These are phyloP conservation scores for Lachnellula cervina DNA, from an alignment of 2,329 filamentous ascomycete genomes.

Conservation along the genomic window DNA sequence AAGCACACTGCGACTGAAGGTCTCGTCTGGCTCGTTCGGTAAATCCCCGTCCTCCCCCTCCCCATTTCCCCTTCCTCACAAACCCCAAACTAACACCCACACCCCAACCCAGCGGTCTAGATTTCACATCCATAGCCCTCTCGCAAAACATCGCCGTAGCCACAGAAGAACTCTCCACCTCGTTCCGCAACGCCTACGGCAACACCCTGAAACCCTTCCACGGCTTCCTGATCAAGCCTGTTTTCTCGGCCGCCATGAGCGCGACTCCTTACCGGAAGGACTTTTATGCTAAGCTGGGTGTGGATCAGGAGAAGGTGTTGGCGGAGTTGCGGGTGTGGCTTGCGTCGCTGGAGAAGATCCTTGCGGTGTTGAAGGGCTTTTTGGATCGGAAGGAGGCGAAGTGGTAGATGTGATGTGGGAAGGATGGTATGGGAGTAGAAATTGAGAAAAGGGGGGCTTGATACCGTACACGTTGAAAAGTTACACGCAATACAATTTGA, in stretches of 20 bases:
- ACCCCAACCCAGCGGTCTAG: constrained; percentile 64
- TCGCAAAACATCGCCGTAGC: constrained; percentile 67
- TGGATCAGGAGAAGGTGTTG: constrained; percentile 57
- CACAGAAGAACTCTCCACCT: constrained; percentile 71
- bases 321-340: constrained; percentile 67
- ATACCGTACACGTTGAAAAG: not conserved
- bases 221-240: constrained; percentile 80
- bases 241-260: constrained; percentile 90
- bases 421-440: not conserved
- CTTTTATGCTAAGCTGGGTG: constrained; percentile 85
- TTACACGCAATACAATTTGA: not conserved
- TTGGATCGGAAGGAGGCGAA: constrained; percentile 46
- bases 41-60: constrained; percentile 30
- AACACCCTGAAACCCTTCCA: constrained; percentile 89
- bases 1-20: constrained; percentile 87
- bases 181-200: constrained; percentile 82
- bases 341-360: constrained; percentile 68
- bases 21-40: constrained; percentile 86
- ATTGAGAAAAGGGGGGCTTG: not conserved
- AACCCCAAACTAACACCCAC: constrained; percentile 3
- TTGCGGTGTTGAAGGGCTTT: constrained; percentile 69
- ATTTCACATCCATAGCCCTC: constrained; percentile 86
- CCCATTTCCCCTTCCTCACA: not conserved
- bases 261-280: constrained; percentile 90
- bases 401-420: constrained; percentile 27